Base-by-base conservation (phyloP, 768 basidiomycete species). In the Russula dissimulans region DNA sequence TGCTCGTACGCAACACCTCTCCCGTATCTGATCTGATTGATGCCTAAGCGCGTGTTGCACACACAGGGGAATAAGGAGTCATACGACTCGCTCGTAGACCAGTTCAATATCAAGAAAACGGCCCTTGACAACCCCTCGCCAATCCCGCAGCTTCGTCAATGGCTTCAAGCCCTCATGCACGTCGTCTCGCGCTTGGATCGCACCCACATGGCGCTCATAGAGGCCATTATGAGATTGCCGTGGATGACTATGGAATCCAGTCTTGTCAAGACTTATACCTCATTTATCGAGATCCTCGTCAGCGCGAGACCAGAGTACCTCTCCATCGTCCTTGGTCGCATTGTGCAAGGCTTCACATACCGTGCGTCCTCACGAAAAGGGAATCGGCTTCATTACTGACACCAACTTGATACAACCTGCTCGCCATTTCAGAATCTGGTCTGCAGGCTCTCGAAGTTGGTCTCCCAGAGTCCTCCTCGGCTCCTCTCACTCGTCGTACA, bases 261-360 rank as follows among this genome's bases (percentile, higher is more conserved):
- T 38, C 89, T 95, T 65, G 93, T 95, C 54, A 88, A 87, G 72
- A 85, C 86, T 5, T 97, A 95, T 73, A 87, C 86, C 34, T 81
- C 87, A 39, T 97, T 97, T 70, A 82, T 93, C 50, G 90, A 91
- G 31, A 91, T 95, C 77, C 82, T 99, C 43, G 81, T 95, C 66
- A 92, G 89, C 62, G 91, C 95, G 26, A 77, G 88, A 62, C 91
- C 95, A 61, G 92, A 97, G 74, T 97, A 95, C 73, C 79, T 95
- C 36, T 87, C 86, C 26, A 78, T 89, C 54, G 85, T 97, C 6
- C 82, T 97, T 5, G 79, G 80, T 59, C 93, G 83, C 74, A 85
- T 90, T 43, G 83, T 92, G 12, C 84, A 85, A 57, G 91, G 92
- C 11, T 85, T 98, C 64, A 92, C 92, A 7, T 85, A 89, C 76